phyloP scores from a whole-genome alignment of 192 early-diverging fungal genomes.

The Mortierella claussenii region DNA sequence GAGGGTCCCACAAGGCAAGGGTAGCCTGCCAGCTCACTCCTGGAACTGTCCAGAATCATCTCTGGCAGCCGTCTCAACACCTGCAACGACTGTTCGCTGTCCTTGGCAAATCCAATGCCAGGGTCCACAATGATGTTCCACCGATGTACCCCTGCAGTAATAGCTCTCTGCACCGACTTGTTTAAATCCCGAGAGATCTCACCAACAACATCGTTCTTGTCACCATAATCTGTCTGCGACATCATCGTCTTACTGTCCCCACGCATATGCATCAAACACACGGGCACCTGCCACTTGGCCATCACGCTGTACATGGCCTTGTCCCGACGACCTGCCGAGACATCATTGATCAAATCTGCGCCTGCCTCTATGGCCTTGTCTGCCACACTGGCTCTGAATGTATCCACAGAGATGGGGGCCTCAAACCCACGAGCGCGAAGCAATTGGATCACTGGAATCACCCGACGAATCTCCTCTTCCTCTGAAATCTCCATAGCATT shows the following conservation, averaged over 20 bases:
- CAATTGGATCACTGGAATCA: slow-evolving; percentile 87
- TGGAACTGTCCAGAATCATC: slow-evolving; percentile 56
- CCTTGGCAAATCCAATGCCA: slow-evolving; percentile 98
- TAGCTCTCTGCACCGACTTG: slow-evolving; percentile 71
- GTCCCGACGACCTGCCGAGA: slow-evolving; percentile 88
- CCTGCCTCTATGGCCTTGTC: slow-evolving; percentile 88
- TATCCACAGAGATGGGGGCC: slow-evolving; percentile 93
- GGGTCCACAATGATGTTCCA: slow-evolving; percentile 99
- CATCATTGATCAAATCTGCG: slow-evolving; percentile 95
- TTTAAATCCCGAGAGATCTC: slow-evolving; percentile 79
- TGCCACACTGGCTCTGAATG: slow-evolving; percentile 88
- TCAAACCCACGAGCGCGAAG: slow-evolving; percentile 69
- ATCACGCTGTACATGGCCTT: slow-evolving; percentile 81
- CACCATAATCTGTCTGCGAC: slow-evolving; percentile 77
- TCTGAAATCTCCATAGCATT: slow-evolving; percentile 76
- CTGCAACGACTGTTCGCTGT: slow-evolving; percentile 86
- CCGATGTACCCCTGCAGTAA: slow-evolving; percentile 83
- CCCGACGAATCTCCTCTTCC: slow-evolving; percentile 80
- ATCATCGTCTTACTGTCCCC: slow-evolving; percentile 94
- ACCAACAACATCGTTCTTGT: slow-evolving; percentile 72
- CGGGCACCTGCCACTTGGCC: slow-evolving; percentile 82
- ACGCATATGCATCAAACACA: slow-evolving; percentile 99
- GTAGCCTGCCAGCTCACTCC: slow-evolving; percentile 69
- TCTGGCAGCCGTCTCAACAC: slow-evolving; percentile 79
- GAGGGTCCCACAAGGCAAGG: slow-evolving; percentile 93